These are phyloP conservation scores for Hylodesmum podocarpum DNA, from an alignment of 306 rosid genomes.

Conservation along the genomic window DNA sequence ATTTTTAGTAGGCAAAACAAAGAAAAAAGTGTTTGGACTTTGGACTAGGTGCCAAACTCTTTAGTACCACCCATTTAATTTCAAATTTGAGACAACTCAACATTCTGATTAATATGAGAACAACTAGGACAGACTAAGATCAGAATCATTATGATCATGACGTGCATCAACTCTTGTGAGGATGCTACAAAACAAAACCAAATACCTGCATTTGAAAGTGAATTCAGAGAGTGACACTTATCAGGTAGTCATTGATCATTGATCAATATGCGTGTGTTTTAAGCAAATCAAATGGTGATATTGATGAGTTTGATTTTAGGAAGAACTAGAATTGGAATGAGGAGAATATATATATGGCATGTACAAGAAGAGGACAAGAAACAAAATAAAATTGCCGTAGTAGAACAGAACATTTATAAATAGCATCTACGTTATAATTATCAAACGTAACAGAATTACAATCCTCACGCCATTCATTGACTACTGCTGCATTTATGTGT, in stretches of 20 bases:
- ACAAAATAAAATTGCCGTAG: not conserved
- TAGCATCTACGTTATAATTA: not conserved
- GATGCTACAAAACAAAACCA: not conserved
- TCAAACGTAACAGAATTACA: not conserved
- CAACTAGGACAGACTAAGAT: not conserved
- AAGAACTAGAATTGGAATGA: not conserved
- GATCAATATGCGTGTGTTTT: constrained; percentile 19
- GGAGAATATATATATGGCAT: not conserved
- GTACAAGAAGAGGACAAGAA: not conserved
- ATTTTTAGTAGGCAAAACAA: not conserved
- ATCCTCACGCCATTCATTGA: not conserved
- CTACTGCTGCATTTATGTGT: not conserved
- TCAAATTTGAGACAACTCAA: not conserved
- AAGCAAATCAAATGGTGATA: constrained; percentile 28
- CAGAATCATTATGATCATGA: constrained; percentile 31
- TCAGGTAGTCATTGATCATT: constrained; percentile 14
- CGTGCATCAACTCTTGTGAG: not conserved
- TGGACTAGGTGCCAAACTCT: constrained; percentile 37
- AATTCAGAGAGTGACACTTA: not conserved
- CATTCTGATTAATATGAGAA: constrained; percentile 6
- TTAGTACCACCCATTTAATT: constrained; percentile 32
- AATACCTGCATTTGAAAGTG: constrained; percentile 1
- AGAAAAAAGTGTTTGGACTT: constrained; percentile 6
- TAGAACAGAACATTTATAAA: not conserved
- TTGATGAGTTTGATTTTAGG: constrained; percentile 19